Evolutionary conservation across 805 yeast species (phyloP), one percentile per base, ranked within the genome.

Genomic region (Saccharomycopsis fibuligera): DNA sequence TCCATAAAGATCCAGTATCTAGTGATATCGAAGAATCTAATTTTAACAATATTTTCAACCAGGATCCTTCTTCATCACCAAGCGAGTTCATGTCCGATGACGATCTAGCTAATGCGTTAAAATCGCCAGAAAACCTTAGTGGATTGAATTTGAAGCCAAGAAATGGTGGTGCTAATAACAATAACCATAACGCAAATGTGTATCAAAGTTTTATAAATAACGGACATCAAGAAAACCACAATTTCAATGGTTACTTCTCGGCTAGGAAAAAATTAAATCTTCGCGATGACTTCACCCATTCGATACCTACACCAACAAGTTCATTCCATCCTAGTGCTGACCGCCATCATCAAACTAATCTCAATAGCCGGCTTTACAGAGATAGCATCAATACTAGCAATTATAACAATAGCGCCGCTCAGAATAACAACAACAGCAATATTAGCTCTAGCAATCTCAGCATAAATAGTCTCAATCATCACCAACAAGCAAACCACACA

Each of bases 21-120:
- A 41, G 42, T 25, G 49, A 49, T n/a, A 16, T 35, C 4, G 47
- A 50, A 21, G 50, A 47, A 23, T 9, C 35, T 31, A 44, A 43
- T 29, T 29, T 35, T 16, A 46, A 29, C 21, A 22, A 19, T 12
- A 47, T 46, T 25, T 36, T 48, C 21, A 39, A 14, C 14, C 21
- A 37, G 9, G 55, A 48, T 5, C 58, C 61, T 2, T 61, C 72
- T 2, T 74, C 81, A 5, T 74, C 80, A 2, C 76, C 78, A 3
- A 68, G 76, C 49, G 82, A 75, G 37, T 75, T 75, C 54, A 65
- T 74, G 68, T 74, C 79, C 12, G 82, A 77, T 53, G 64, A 70
- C 2, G 80, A 74, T 55, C 56, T 74, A 30, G 77, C 70, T 12
- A 68, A 69, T 41, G 78, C 75, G 0, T 54, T 65, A 52, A 64